phyloP scores from a whole-genome alignment of 2,329 filamentous ascomycete species.

The Phyllosticta paracitricarpa region DNA sequence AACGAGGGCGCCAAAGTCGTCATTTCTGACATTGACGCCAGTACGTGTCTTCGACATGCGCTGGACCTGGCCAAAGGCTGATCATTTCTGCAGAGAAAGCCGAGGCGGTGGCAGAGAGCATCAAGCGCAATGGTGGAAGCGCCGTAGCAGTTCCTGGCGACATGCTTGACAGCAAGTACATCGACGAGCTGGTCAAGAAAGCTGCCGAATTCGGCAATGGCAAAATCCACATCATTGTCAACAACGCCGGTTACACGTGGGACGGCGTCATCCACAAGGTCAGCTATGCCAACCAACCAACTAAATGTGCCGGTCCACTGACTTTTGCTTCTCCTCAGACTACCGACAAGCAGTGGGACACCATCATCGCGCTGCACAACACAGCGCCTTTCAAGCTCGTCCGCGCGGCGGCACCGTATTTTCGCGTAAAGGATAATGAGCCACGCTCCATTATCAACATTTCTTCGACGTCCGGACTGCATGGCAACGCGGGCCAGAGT shows the following conservation, averaged over 20 bases:
- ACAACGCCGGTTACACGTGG: constrained; percentile 90
- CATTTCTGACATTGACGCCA: constrained; percentile 69
- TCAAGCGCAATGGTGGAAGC: constrained; percentile 56
- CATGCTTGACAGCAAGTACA: constrained; percentile 60
- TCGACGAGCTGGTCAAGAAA: constrained; percentile 60
- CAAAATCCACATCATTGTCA: constrained; percentile 85
- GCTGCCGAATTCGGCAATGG: constrained; percentile 72
- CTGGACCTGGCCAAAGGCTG: neutral
- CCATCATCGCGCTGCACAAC: constrained; percentile 72
- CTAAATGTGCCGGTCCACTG: neutral
- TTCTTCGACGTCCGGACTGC: constrained; percentile 67
- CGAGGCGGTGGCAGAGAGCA: constrained; percentile 54
- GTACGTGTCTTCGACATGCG: constrained; percentile 31
- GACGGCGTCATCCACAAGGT: constrained; percentile 81
- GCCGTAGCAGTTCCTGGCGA: constrained; percentile 70
- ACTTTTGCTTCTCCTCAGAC: constrained; percentile 38
- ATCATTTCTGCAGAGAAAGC: constrained; percentile 51
- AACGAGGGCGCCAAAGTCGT: constrained; percentile 82
- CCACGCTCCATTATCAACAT: constrained; percentile 75
- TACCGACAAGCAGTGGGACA: constrained; percentile 85
- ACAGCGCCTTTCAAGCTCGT: constrained; percentile 80
- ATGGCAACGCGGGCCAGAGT: constrained; percentile 84
- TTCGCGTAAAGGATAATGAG: constrained; percentile 75
- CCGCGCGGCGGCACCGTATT: constrained; percentile 69
- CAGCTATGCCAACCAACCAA: neutral